A percentile compares a stretch with the other conserved stretches of the same genome.
These are phyloP conservation scores for Yamadazyma siamensis DNA, from an alignment of 1,139 yeast species.

Conservation along the genomic window DNA sequence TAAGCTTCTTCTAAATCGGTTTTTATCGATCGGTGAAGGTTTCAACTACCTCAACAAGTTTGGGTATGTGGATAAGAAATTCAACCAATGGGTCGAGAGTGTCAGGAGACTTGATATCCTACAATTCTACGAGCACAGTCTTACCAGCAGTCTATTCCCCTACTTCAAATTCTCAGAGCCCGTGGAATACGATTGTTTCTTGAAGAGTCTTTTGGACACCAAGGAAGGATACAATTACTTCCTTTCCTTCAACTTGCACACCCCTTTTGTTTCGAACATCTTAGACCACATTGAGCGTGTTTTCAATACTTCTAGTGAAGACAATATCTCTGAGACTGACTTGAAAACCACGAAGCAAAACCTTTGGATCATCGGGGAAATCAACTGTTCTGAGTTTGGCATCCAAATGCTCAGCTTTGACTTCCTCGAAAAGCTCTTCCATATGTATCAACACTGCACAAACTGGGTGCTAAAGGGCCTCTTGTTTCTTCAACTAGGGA, in stretches of 20 bases:
- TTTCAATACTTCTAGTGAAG: slow-evolving; percentile 6
- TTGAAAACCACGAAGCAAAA: slow-evolving; percentile 66
- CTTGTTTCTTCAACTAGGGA: slow-evolving; percentile 75
- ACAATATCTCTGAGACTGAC: slow-evolving; percentile 3
- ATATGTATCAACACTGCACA: slow-evolving; percentile 44
- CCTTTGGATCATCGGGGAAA: slow-evolving; percentile 85
- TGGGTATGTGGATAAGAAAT: slow-evolving; percentile 32
- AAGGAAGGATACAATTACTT: slow-evolving; percentile 65
- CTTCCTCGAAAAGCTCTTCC: slow-evolving; percentile 49
- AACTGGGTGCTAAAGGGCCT: slow-evolving; percentile 70
- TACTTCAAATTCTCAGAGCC: slow-evolving; percentile 14
- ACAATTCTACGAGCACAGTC: slow-evolving; percentile 10
- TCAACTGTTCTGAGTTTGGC: slow-evolving; percentile 69
- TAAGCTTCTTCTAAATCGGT: slow-evolving; percentile 22
- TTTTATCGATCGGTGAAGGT: slow-evolving; percentile 31
- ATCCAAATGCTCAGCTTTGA: slow-evolving; percentile 44
- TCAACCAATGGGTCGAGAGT: slow-evolving; percentile 26
- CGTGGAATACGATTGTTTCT: slow-evolving; percentile 39
- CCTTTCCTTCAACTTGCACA: slow-evolving; percentile 20
- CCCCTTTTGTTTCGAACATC: slow-evolving; percentile 23
- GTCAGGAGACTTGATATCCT: slow-evolving; percentile 8
- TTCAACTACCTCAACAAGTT: slow-evolving; percentile 32
- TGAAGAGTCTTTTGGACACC: slow-evolving; percentile 75
- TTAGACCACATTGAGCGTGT: slow-evolving; percentile 20
- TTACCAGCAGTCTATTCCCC: slow-evolving; percentile 23